Conservation (phyloP, 73 alveolate species). For the Urostyla sp. region DNA sequence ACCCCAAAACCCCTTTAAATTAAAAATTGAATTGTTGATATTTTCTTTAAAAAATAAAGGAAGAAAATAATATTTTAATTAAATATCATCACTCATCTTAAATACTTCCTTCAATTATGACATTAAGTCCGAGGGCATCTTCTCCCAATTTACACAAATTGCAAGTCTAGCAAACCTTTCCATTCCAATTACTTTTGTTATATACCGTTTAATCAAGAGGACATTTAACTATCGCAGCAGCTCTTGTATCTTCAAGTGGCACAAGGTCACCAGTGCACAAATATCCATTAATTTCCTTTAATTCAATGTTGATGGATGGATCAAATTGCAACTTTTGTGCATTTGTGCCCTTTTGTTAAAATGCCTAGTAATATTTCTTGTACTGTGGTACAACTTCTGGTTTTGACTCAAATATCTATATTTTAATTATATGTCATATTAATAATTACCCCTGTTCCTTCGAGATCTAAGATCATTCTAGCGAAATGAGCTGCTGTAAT, state of each 20-base stretch:
- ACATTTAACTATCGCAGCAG: constrained; percentile 27
- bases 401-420: constrained; percentile 48
- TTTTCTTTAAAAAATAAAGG: too few relatives aligned
- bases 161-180: constrained; percentile 55
- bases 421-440: too few relatives aligned
- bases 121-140: constrained; percentile 46
- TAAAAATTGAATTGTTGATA: too few relatives aligned
- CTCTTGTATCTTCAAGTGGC: constrained; percentile 4
- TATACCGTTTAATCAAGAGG: constrained; percentile 57
- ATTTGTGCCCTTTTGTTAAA: constrained; percentile 65
- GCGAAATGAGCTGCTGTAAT: constrained; percentile 70
- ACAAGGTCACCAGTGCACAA: constrained; percentile 37
- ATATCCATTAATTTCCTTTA: constrained; percentile 46
- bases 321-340: constrained; percentile 21
- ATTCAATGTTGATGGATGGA: neutral
- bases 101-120: constrained; percentile 11
- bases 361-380: constrained; percentile 66
- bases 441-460: constrained; percentile 59
- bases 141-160: constrained; percentile 31
- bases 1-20: neutral
- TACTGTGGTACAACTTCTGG: constrained; percentile 56
- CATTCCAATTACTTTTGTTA: constrained; percentile 19
- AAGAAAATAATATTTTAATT: neutral
- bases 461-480: constrained; percentile 49
- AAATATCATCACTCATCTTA: neutral